These are phyloP conservation scores for Talaromyces ruber DNA, from an alignment of 495 filamentous ascomycete species.

Conservation along the genomic window DNA sequence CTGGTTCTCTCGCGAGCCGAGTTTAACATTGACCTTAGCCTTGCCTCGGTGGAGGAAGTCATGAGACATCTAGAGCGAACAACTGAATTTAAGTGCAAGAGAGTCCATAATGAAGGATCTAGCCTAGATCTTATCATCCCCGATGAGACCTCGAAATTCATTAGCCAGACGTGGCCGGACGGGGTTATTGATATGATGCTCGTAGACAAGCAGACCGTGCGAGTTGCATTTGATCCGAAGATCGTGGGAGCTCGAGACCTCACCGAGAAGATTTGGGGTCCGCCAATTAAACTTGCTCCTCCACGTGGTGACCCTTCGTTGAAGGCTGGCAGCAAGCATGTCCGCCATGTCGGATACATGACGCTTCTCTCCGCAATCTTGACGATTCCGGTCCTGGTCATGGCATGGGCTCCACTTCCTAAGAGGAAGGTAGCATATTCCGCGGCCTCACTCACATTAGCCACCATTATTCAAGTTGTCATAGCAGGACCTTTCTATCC, in stretches of 20 bases:
- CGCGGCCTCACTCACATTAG: conserved; percentile 50
- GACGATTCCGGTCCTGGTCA: conserved; percentile 64
- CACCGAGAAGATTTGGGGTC: conserved; percentile 27
- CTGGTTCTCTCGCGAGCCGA: conserved; percentile 53
- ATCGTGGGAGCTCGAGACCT: conserved; percentile 51
- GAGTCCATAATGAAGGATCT: conserved; percentile 33
- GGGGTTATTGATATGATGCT: conserved; percentile 36
- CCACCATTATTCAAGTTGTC: conserved; percentile 57
- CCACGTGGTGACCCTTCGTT: conserved; percentile 35
- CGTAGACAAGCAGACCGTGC: conserved; percentile 35
- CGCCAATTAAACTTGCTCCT: conserved; percentile 40
- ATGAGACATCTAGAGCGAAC: conserved; percentile 42
- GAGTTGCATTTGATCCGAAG: conserved; percentile 46
- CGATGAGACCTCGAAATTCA: conserved; percentile 14
- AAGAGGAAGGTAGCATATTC: conserved; percentile 36
- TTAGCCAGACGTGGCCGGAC: conserved; percentile 25
- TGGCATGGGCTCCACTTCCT: conserved; percentile 58
- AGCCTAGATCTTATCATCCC: conserved; percentile 41
- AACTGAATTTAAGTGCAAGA: conserved; percentile 52
- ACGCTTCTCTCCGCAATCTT: conserved; percentile 51
- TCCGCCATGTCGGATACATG: conserved; percentile 47
- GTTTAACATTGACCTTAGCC: conserved; percentile 44
- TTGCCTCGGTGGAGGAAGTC: conserved; percentile 30
- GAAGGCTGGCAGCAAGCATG: conserved; percentile 48
- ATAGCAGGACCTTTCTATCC: conserved; percentile 62